Percentiles rank a stretch among this genome's conserved stretches.
Conservation (phyloP, 2,329 filamentous ascomycete genomes). For the Neofusicoccum cordaticola region DNA sequence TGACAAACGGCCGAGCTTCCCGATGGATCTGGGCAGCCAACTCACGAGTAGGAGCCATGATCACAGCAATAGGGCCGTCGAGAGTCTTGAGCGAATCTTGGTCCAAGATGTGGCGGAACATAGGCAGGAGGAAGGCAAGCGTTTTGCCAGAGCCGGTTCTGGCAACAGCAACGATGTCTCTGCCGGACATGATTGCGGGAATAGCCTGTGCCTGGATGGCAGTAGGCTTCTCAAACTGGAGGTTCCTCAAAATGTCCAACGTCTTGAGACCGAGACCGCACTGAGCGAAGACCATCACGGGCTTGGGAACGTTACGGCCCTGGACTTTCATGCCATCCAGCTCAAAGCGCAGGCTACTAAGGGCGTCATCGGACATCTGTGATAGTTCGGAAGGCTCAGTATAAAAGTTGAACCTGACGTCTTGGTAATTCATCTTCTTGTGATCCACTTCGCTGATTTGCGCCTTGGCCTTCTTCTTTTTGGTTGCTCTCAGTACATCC, state of each 20-base stretch:
- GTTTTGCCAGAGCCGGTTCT: constrained; percentile 99
- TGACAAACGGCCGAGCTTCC: constrained; percentile 92
- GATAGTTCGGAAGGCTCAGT: constrained; percentile 81
- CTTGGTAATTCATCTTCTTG: constrained; percentile 76
- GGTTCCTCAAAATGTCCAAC: constrained; percentile 74
- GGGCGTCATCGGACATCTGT: constrained; percentile 79
- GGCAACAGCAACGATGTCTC: constrained; percentile 92
- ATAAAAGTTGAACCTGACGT: constrained; percentile 93
- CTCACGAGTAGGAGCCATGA: constrained; percentile 93
- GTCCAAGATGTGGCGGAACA: constrained; percentile 98
- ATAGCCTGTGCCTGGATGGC: constrained; percentile 94
- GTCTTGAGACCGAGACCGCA: constrained; percentile 86
- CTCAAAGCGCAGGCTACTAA: constrained; percentile 76
- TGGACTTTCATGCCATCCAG: constrained; percentile 90
- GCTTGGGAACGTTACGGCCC: constrained; percentile 77
- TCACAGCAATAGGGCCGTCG: constrained; percentile 83
- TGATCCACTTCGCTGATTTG: constrained; percentile 89
- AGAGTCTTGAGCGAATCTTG: constrained; percentile 76
- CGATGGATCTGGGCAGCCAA: constrained; percentile 89
- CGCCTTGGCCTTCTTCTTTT: constrained; percentile 81
- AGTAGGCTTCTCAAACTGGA: constrained; percentile 86
- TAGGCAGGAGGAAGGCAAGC: constrained; percentile 88
- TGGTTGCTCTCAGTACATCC: constrained; percentile 58
- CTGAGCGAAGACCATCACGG: constrained; percentile 94
- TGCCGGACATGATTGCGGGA: constrained; percentile 90